Evolutionary conservation across 1,139 yeast genomes (phyloP), one percentile per base, ranked within the genome.

Genomic region (Kazachstania sp.): DNA sequence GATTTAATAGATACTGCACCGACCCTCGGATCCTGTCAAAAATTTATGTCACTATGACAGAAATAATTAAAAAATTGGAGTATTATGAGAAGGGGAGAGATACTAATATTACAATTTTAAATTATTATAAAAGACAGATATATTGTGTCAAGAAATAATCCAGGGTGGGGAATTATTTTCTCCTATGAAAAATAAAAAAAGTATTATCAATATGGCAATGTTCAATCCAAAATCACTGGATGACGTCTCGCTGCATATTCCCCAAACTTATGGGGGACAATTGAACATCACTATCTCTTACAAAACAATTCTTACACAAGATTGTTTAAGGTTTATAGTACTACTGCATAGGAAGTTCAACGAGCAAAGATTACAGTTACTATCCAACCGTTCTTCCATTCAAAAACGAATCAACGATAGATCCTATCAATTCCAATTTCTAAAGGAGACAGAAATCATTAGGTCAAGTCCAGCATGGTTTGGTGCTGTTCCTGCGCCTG

Each of bases 401-500:
- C 92, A 84, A 66, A 66, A 68, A 45, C 66, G 68, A 54, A 70
- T 86, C 55, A 88, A 84, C 59, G 61, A 71, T 13, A 88, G 90
- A 44, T 70, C 69, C 39, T 71, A 72, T 52, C 73, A 81, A 38
- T 52, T 67, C 38, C 79, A 77, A 54, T 84, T 81, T 65, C 71
- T 82, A 51, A 77, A 78, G 37, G 90, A 82, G 64, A 83, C 90
- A 37, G 73, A 70, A 53, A 61, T 69, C 57, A 81, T 84, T 59
- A 77, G 92, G 70, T 73, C 80, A 40, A 85, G n/a, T 60, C 78
- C 84, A 39, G 74, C 79, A 36, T 83, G 94, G 94, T 77, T 75
- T 53, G 88, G 92, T 53, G 80, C 84, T 31, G 49, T 53, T 26
- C 74, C 80, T 51, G 88, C 86, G 41, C 81, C 79, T 36, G 86